Conservation (phyloP, 2,329 filamentous ascomycete species). For the Arthrobotrys entomopaga region DNA sequence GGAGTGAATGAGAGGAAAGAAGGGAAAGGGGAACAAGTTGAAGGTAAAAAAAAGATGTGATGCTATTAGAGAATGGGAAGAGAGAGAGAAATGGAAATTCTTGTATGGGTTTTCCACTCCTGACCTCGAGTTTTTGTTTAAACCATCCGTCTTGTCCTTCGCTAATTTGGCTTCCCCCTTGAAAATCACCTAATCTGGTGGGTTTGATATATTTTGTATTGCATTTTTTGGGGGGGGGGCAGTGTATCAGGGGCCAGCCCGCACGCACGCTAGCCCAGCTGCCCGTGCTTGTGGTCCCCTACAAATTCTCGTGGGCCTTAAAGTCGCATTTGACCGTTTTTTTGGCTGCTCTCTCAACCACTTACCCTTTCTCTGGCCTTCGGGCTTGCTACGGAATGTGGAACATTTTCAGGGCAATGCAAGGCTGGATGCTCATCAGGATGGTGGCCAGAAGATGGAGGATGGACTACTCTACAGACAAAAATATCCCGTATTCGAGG, state of each 20-base stretch:
- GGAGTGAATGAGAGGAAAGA: conserved; percentile 19
- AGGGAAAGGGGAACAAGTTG: conserved; percentile 6
- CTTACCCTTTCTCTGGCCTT: conserved; percentile 35
- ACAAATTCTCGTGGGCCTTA: conserved; percentile 30
- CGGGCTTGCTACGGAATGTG: conserved; percentile 33
- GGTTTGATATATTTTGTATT: conserved; percentile 45
- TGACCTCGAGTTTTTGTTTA: conserved; percentile 30
- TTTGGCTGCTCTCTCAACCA: conserved; percentile 20
- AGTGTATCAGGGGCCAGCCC: conserved; percentile 49
- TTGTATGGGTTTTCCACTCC: conserved; percentile 35
- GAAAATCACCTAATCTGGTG: conserved; percentile 49
- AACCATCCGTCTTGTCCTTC: conserved; percentile 42
- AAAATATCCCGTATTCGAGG: conserved; percentile 9
- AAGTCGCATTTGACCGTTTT: conserved; percentile 37
- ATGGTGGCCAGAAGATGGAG: conserved; percentile 20
- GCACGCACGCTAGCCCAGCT: conserved; percentile 28
- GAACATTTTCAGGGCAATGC: conserved; percentile 28
- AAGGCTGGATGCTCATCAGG: background rate
- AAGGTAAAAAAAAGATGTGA: background rate
- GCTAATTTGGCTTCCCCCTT: conserved; percentile 40
- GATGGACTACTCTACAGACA: background rate
- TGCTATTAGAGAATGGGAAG: conserved; percentile 2
- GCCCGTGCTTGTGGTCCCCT: conserved; percentile 35
- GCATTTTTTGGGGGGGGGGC: conserved; percentile 36
- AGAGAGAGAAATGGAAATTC: conserved; percentile 32